Evolutionary conservation across 805 yeast genomes (phyloP), one percentile per base, ranked within the genome.

Genomic region (Naumovozyma castellii): DNA sequence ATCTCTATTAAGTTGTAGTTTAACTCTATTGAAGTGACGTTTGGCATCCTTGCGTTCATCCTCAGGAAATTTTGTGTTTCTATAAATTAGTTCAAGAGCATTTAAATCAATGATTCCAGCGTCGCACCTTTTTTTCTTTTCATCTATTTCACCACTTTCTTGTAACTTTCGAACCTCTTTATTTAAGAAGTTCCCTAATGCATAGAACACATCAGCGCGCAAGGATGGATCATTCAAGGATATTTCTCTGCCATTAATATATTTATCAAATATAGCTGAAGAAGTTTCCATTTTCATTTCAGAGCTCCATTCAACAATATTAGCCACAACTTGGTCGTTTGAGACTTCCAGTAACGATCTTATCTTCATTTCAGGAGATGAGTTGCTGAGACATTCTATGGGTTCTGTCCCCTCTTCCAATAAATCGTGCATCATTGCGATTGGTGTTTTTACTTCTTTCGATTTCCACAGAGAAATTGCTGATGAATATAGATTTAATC

Each of bases 121-220:
- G 2, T 50, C 44, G n/a, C 71, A 64, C 29, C 76, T 57, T 15
- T 52, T 59, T 16, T 66, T 64, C 4, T 66, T 50, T 25, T 65
- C 68, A 10, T 51, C 46, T 1, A 80, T 65, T 13, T 72, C 72
- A 3, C 68, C 72, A 32, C 62, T 66, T 15, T 70, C 53, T 2
- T 62, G 59, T 4, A 68, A 54, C 3, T 72, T 67, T 44, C 72
- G 69, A 20, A 72, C 59, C 49, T 84, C 88, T 5, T 65, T 60
- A 49, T 81, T 82, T 54, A 95, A 83, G 53, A 87, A 87, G 22
- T 69, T 65, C 0, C 88, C 97, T 48, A 82, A 69, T 2, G 69
- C 65, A 44, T 74, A 80, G 51, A 58, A 80, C 4, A 78, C 70
- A 28, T 64, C 57, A 0, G 78, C 74, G 32, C 60, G 53, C 25